phyloP scores from a whole-genome alignment of 345 rosid genomes.

The Kernera saxatilis region DNA sequence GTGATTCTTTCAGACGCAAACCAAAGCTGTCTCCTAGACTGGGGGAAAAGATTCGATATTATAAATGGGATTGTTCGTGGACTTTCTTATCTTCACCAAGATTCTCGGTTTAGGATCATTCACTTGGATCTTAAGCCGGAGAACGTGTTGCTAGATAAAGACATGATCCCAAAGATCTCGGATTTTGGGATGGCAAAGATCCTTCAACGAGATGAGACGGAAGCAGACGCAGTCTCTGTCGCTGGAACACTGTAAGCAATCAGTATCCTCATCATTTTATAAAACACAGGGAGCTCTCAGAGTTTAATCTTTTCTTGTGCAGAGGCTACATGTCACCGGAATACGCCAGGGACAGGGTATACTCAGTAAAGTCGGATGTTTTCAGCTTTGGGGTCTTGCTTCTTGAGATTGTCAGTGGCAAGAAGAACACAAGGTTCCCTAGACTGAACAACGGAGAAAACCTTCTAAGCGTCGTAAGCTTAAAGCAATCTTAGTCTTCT shows the following conservation, averaged over 20 bases:
- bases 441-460: background rate
- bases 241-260: background rate
- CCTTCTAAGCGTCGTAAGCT: background rate
- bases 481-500: background rate
- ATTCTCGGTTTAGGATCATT: background rate
- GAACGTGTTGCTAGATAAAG: background rate
- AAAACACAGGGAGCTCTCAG: too few species aligned
- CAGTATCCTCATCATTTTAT: too few species aligned
- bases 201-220: background rate
- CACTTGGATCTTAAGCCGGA: background rate
- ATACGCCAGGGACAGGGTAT: background rate
- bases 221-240: background rate
- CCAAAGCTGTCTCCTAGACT: background rate
- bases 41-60: too few species aligned
- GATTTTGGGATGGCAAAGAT: background rate
- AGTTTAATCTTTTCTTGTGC: background rate
- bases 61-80: too few species aligned
- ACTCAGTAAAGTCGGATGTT: background rate
- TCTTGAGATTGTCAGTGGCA: background rate
- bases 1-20: background rate
- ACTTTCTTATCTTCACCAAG: background rate
- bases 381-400: background rate
- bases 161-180: background rate
- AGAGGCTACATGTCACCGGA: background rate
- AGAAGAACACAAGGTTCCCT: background rate